phyloP scores from a whole-genome alignment of 306 rosid genomes.

The Vigna angularis region DNA sequence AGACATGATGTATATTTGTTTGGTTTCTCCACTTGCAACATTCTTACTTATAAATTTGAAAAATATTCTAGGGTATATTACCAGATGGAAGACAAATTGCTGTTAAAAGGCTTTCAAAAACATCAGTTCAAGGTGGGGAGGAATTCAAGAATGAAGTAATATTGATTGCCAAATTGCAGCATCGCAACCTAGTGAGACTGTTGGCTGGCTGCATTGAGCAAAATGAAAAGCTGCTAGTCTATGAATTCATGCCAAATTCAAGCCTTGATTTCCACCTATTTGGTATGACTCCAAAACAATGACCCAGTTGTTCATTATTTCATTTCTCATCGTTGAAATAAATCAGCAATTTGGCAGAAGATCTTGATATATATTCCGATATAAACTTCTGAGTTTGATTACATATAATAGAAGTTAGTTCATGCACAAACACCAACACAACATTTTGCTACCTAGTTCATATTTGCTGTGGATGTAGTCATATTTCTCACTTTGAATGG shows the following conservation, averaged over 20 bases:
- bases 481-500: conserved; percentile 4
- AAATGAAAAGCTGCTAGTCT: conserved; percentile 71
- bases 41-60: conserved; percentile 26
- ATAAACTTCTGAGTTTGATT: background rate
- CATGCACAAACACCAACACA: background rate
- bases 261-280: conserved; percentile 68
- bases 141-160: conserved; percentile 59
- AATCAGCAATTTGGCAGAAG: background rate
- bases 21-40: background rate
- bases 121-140: conserved; percentile 45
- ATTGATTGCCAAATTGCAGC: conserved; percentile 73
- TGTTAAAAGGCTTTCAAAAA: conserved; percentile 57
- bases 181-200: conserved; percentile 71
- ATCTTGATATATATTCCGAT: conserved; percentile 9
- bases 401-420: background rate
- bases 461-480: background rate
- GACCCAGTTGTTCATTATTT: background rate
- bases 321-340: background rate
- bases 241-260: conserved; percentile 73
- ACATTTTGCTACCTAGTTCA: background rate
- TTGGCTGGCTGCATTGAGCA: conserved; percentile 65
- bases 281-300: conserved; percentile 48
- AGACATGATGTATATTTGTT: background rate
- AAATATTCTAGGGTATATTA: conserved; percentile 41
- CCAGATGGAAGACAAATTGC: conserved; percentile 52